Conservation (phyloP, 1,284 basidiomycete species). For the Trametes hirsuta region DNA sequence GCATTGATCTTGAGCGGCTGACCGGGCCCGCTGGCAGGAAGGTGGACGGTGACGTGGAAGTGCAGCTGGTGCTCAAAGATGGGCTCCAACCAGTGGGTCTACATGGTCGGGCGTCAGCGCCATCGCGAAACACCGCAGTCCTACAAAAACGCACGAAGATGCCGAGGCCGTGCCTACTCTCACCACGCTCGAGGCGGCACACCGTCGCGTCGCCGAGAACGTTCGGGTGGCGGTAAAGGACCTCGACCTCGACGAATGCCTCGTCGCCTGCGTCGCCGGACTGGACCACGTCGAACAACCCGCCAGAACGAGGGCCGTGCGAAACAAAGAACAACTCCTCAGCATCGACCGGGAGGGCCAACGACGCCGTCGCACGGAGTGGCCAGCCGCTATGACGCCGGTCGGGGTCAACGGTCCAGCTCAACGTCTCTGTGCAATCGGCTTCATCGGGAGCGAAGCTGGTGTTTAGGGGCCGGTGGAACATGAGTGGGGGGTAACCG, state of each 20-base stretch:
- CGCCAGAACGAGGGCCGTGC: constrained; percentile 30
- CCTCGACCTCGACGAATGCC: constrained; percentile 28
- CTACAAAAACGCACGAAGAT: constrained; percentile 31
- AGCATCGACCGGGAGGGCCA: constrained; percentile 30
- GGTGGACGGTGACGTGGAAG: constrained; percentile 27
- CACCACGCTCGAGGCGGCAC: constrained; percentile 27
- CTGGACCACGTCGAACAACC: constrained; percentile 28
- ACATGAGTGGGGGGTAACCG: not conserved
- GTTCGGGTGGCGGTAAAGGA: constrained; percentile 21
- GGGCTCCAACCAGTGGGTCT: constrained; percentile 21
- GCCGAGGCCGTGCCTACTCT: constrained; percentile 32
- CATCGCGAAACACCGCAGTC: not conserved
- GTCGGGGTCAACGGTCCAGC: constrained; percentile 1
- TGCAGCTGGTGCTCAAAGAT: constrained; percentile 8
- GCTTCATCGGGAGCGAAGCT: not conserved
- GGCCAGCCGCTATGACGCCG: not conserved
- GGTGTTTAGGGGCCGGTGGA: not conserved
- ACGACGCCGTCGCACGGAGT: constrained; percentile 15
- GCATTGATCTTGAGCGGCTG: constrained; percentile 17
- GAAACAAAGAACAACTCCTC: constrained; percentile 32
- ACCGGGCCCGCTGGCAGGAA: constrained; percentile 19
- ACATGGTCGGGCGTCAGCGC: not conserved
- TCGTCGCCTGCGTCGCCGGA: constrained; percentile 14
- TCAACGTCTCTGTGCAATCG: constrained; percentile 4
- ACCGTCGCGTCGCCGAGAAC: constrained; percentile 25